Conservation (phyloP, 495 filamentous ascomycete genomes). For the Penicillium mononematosum region DNA sequence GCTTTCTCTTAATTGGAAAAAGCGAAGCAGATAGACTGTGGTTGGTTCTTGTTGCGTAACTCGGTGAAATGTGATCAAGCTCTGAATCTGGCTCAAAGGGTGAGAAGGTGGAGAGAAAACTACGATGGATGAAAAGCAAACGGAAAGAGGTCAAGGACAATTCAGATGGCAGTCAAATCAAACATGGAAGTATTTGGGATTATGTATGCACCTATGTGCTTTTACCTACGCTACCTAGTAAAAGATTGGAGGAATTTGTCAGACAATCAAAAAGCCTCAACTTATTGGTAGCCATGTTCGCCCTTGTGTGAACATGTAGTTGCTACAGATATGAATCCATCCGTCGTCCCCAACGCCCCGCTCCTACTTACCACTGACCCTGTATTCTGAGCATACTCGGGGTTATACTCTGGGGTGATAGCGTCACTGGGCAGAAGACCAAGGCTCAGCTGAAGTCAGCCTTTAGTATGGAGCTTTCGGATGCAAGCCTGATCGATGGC, state of each 20-base stretch:
- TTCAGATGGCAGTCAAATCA: neutral
- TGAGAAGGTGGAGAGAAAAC: neutral
- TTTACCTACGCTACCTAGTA: neutral
- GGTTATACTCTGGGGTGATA: neutral
- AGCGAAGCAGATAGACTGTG: neutral
- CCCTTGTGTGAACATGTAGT: neutral
- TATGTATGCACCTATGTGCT: neutral
- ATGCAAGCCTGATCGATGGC: neutral
- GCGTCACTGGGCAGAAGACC: neutral
- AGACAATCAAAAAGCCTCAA: constrained; percentile 4
- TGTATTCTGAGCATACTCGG: neutral
- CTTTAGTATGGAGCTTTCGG: neutral
- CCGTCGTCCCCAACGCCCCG: neutral
- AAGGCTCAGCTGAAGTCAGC: neutral
- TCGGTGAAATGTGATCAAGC: neutral
- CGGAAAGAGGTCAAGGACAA: neutral
- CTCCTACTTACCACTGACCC: neutral
- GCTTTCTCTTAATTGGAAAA: neutral
- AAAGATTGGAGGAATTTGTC: neutral
- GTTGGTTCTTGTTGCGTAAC: neutral
- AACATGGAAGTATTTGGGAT: neutral
- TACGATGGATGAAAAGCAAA: neutral
- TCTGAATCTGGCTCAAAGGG: neutral
- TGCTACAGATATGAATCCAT: neutral
- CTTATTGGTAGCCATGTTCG: neutral